Evolutionary conservation across 2,329 filamentous ascomycete species (phyloP).

Genomic region (Fusarium sublunatum): DNA sequence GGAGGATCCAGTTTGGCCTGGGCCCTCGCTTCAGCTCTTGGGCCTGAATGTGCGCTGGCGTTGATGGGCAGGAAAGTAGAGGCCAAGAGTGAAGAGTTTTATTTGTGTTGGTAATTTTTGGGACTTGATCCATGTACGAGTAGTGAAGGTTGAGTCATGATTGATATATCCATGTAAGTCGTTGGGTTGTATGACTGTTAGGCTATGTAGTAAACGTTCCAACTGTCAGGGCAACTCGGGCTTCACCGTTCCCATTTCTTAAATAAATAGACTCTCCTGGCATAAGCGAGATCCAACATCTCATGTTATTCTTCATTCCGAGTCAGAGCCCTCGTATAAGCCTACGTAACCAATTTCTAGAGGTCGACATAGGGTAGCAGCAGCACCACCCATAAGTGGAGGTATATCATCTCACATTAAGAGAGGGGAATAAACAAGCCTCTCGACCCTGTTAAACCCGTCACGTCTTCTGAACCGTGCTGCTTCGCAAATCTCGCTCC

Average conservation of each 20-base stretch:
- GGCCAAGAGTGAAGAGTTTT: no score
- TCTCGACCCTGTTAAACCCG: not conserved
- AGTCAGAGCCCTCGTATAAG: not conserved
- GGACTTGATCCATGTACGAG: no score
- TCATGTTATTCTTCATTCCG: not conserved
- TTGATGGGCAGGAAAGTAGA: no score
- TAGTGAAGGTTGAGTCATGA: not conserved
- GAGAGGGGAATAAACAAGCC: not conserved
- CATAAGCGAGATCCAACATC: constrained; percentile 1
- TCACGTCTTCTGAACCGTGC: constrained; percentile 29
- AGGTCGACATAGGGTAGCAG: not conserved
- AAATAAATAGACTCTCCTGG: constrained; percentile 12
- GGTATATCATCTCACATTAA: not conserved
- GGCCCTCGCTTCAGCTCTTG: constrained; percentile 7
- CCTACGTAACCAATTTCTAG: not conserved
- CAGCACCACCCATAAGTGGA: not conserved
- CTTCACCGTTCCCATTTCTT: constrained; percentile 17
- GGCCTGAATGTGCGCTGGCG: no score
- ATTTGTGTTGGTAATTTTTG: no score
- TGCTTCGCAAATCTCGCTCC: constrained; percentile 23
- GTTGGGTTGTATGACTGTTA: not conserved
- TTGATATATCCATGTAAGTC: constrained; percentile 21
- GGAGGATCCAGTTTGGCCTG: constrained; percentile 9
- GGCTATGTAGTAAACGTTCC: no score
- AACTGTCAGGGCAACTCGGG: constrained; percentile 4